phyloP scores from a whole-genome alignment of 371 early-diverging fungal species.

The Lichtheimia corymbifera region DNA sequence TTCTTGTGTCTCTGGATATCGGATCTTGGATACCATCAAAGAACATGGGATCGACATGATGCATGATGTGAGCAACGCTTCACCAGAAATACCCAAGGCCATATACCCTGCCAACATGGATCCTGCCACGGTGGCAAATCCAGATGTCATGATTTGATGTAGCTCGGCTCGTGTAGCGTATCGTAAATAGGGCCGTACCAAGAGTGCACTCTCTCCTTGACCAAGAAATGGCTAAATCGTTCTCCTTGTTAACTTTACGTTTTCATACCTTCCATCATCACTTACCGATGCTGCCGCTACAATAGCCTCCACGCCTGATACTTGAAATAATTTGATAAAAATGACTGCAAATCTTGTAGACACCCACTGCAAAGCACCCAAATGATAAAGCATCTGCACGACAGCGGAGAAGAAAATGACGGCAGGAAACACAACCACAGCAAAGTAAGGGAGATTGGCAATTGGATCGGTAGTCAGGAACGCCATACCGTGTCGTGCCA shows the following conservation, averaged over 20 bases:
- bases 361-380: constrained; percentile 85
- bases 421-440: constrained; percentile 78
- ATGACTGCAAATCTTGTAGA: constrained; percentile 67
- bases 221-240: constrained; percentile 67
- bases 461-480: constrained; percentile 68
- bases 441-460: constrained; percentile 55
- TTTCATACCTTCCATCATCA: background rate
- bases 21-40: constrained; percentile 76
- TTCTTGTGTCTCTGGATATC: constrained; percentile 81
- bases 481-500: constrained; percentile 63
- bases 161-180: constrained; percentile 86
- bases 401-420: constrained; percentile 88
- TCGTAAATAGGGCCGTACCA: constrained; percentile 81
- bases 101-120: constrained; percentile 79
- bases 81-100: constrained; percentile 66
- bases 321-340: constrained; percentile 72
- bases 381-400: constrained; percentile 83
- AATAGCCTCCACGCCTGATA: constrained; percentile 87
- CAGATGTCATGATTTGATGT: constrained; percentile 88
- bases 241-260: background rate
- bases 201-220: constrained; percentile 81
- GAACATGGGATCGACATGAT: constrained; percentile 94
- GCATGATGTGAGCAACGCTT: constrained; percentile 78
- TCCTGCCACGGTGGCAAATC: constrained; percentile 89
- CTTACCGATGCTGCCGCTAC: constrained; percentile 80